Base-by-base conservation (phyloP, 2,329 filamentous ascomycete genomes). In the Colletotrichum endophyticum region DNA sequence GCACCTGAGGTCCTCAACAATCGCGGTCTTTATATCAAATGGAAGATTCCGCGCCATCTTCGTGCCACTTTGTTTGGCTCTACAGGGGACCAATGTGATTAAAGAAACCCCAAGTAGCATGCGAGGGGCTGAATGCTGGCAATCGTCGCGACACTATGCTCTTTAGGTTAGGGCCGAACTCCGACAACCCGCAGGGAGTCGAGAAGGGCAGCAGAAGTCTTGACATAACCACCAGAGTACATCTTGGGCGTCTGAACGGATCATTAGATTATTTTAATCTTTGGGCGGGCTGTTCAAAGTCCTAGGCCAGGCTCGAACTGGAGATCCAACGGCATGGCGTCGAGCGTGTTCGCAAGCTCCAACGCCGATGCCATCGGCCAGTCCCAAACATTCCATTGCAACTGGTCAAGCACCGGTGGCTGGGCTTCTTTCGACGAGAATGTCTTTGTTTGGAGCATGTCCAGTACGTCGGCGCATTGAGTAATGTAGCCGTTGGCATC, bases 311-410 rank as follows among this genome's bases (percentile, higher is more conserved):
- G 44, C 7, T 66, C 66, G 12, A 74, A 70, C 16, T 71, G 67
- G 13, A 81, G 44, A 30, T 81, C 79, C n/a, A 81, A 57, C 16
- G 80, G 78, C n/a, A 78, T 74, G 13, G 76, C 70, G 63, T 81
- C 77, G 39, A 81, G 62, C 5, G 78, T 80, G 32, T 81, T 81
- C 16, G 78, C 74, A 11, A 81, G 78, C 39, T 81, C 80, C 49
- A 81, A 32, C 2, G 78, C 80, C 8, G 80, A 81, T 22, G 73
- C 80, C 75, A 81, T 79, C 1, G 80, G 80, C 80, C 80, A 81
- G 11, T 82, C 79, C 80, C 79, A 81, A 16, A 81, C 73, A 25
- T 81, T 81, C 79, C 78, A 81, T 13, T 80, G 80, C 15, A 80
- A 66, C 36, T 79, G 77, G 6, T 81, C 79, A 2, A 76, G 22